A percentile compares a stretch with the other conserved stretches of the same genome.
These are phyloP conservation scores for Mortierella sp. DNA, from an alignment of 371 early-diverging fungal species.

Conservation along the genomic window DNA sequence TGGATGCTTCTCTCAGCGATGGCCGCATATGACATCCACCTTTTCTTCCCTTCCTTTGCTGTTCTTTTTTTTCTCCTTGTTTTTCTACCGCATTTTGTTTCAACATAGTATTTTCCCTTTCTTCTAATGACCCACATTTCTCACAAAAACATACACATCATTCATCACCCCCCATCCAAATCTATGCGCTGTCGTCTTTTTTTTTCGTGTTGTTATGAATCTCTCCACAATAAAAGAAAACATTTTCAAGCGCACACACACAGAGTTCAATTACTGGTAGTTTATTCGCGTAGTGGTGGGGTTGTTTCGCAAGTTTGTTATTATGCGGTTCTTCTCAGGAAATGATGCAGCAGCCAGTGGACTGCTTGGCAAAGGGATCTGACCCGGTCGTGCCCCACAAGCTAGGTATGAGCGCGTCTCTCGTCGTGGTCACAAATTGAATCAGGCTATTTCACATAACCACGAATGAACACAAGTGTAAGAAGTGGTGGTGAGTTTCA, in stretches of 20 bases:
- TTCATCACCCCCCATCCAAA: not conserved
- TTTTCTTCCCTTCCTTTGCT: not conserved
- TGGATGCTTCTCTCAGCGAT: not conserved
- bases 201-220: not conserved
- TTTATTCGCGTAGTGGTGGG: not conserved
- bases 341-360: conserved; percentile 36
- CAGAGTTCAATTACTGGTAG: not conserved
- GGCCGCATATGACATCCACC: not conserved
- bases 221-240: not conserved
- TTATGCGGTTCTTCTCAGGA: not conserved
- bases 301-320: not conserved
- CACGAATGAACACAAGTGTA: not conserved
- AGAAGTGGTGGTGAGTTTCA: not conserved
- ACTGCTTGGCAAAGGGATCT: conserved; percentile 46
- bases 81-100: conserved; percentile 1
- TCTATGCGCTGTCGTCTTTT: not conserved
- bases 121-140: not conserved
- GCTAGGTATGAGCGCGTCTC: conserved; percentile 83
- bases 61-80: not conserved
- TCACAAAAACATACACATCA: not conserved
- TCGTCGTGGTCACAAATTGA: conserved; percentile 66
- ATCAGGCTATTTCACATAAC: conserved; percentile 59
- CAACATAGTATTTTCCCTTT: not conserved
- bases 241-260: not conserved
- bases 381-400: conserved; percentile 75